phyloP scores from a whole-genome alignment of 768 basidiomycete species.

The Suillus bovinus region DNA sequence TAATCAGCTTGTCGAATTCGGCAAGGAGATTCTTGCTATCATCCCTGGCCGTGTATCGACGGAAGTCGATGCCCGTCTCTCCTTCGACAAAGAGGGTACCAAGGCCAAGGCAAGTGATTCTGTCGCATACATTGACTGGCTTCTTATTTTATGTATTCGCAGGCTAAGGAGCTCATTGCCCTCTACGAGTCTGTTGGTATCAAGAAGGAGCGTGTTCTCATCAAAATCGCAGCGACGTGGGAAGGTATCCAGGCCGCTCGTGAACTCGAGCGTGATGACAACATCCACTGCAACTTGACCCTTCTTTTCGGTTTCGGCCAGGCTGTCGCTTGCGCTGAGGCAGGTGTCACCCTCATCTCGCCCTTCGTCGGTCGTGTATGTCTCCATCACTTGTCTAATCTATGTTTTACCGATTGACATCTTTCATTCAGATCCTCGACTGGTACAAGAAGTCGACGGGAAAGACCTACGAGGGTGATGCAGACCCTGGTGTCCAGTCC shows the following conservation, averaged over 20 bases:
- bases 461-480: slow-evolving; percentile 84
- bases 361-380: slow-evolving; percentile 97
- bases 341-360: slow-evolving; percentile 97
- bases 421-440: slow-evolving; percentile 78
- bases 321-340: slow-evolving; percentile 98
- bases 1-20: slow-evolving; percentile 91
- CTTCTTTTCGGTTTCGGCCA: slow-evolving; percentile 98
- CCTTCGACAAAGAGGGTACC: slow-evolving; percentile 92
- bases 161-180: slow-evolving; percentile 86
- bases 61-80: slow-evolving; percentile 97
- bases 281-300: slow-evolving; percentile 98
- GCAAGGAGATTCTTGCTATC: slow-evolving; percentile 90
- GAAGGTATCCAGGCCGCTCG: slow-evolving; percentile 99
- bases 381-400: slow-evolving; percentile 19
- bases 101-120: slow-evolving; percentile 68
- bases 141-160: not conserved
- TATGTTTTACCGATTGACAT: slow-evolving; percentile 12
- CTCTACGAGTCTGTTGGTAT: slow-evolving; percentile 95
- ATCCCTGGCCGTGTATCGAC: slow-evolving; percentile 99
- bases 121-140: not conserved
- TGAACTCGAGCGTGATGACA: slow-evolving; percentile 88
- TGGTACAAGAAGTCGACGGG: slow-evolving; percentile 97
- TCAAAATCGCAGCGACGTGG: slow-evolving; percentile 99
- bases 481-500: slow-evolving; percentile 94
- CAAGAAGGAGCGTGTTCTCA: slow-evolving; percentile 90